Evolutionary conservation across 1,139 yeast genomes (phyloP).

Genomic region (Blastobotrys buckinghamii): DNA sequence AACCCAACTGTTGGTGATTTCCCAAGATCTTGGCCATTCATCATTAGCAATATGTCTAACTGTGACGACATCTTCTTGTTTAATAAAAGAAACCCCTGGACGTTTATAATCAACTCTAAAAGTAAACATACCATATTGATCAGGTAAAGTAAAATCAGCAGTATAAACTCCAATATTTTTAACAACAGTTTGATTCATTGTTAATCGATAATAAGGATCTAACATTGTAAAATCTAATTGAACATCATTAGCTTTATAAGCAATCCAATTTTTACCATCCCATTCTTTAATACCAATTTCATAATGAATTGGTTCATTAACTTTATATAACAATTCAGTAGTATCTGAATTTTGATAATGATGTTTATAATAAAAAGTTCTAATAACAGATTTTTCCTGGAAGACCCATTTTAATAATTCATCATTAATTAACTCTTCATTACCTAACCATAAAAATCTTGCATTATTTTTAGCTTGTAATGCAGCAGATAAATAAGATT

Average conservation of each 20-base stretch:
- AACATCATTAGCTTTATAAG: constrained; percentile 44
- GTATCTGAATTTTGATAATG: constrained; percentile 26
- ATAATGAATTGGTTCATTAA: constrained; percentile 48
- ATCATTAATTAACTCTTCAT: constrained; percentile 45
- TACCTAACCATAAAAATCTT: constrained; percentile 78
- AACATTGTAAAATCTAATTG: constrained; percentile 87
- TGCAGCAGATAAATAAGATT: constrained; percentile 71
- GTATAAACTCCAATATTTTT: constrained; percentile 39
- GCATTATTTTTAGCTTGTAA: constrained; percentile 79
- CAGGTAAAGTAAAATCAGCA: constrained; percentile 69
- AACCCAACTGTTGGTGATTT: constrained; percentile 89
- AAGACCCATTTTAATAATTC: constrained; percentile 71
- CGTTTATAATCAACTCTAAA: constrained; percentile 75
- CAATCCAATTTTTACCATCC: constrained; percentile 60
- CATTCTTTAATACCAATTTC: constrained; percentile 63
- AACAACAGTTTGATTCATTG: constrained; percentile 24
- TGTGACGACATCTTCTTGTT: constrained; percentile 65
- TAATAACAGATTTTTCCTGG: constrained; percentile 61
- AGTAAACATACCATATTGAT: constrained; percentile 95
- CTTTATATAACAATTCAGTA: constrained; percentile 48
- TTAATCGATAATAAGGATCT: constrained; percentile 89
- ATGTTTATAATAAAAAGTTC: constrained; percentile 47
- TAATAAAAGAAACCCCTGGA: constrained; percentile 65
- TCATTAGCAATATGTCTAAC: constrained; percentile 94
- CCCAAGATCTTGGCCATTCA: constrained; percentile 92